Conservation (phyloP, 2,329 filamentous ascomycete genomes). For the Niveomyces coronatus region DNA sequence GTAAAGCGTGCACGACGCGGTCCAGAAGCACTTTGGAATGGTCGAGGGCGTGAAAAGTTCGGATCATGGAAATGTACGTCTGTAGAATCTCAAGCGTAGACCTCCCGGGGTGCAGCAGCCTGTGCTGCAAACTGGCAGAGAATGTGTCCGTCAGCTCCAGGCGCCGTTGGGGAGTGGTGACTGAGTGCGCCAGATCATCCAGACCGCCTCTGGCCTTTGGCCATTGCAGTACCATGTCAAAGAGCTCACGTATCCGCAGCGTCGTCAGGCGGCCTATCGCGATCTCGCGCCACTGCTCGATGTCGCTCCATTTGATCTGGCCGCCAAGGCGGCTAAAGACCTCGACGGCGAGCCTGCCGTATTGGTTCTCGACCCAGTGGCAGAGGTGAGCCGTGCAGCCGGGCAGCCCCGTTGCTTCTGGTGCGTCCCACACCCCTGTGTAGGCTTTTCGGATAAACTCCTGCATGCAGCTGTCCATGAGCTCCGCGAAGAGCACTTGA, state of each 20-base stretch:
- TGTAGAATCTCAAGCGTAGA: constrained; percentile 68
- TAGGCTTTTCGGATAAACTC: constrained; percentile 52
- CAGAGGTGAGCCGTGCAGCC: constrained; percentile 49
- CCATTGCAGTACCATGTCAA: constrained; percentile 71
- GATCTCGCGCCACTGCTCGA: constrained; percentile 61
- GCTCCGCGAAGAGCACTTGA: constrained; percentile 60
- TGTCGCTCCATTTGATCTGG: constrained; percentile 41
- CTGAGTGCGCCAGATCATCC: constrained; percentile 61
- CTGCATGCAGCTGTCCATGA: constrained; percentile 57
- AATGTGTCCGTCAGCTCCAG: constrained; percentile 62
- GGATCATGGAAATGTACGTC: constrained; percentile 71
- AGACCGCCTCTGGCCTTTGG: constrained; percentile 60
- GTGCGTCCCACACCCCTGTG: constrained; percentile 46
- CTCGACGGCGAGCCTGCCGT: constrained; percentile 53
- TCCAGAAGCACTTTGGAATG: constrained; percentile 68
- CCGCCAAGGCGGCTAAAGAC: constrained; percentile 41
- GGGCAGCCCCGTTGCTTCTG: constrained; percentile 27
- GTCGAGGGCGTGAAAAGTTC: constrained; percentile 64
- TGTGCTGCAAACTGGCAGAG: constrained; percentile 50
- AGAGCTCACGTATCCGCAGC: constrained; percentile 60
- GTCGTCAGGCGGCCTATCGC: constrained; percentile 58
- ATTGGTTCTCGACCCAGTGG: constrained; percentile 59
- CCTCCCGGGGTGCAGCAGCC: constrained; percentile 63
- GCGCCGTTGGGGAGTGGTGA: constrained; percentile 58
- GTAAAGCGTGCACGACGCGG: constrained; percentile 61